Percentiles rank a stretch among this genome's conserved stretches.
Evolutionary conservation across 108 stramenopile genomes (phyloP).

Genomic region (Fragilaria crotonensis): DNA sequence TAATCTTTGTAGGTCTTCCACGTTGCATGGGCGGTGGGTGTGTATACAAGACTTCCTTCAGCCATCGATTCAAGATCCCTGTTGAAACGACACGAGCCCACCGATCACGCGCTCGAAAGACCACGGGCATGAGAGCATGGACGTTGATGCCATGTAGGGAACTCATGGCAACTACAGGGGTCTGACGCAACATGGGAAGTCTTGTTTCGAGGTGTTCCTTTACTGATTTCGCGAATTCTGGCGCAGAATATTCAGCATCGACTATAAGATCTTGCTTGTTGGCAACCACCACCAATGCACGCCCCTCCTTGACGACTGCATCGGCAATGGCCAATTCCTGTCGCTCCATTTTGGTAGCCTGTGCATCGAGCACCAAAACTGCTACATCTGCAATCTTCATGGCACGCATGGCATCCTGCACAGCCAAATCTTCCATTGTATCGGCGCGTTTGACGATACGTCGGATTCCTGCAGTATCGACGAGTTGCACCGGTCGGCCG

Average conservation of each 20-base stretch:
- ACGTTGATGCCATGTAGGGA: constrained; percentile 56
- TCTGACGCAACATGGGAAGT: constrained; percentile 76
- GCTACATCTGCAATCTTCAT: constrained; percentile 89
- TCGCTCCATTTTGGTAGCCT: constrained; percentile 60
- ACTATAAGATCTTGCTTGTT: constrained; percentile 88
- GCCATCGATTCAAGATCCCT: constrained; percentile 76
- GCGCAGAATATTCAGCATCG: constrained; percentile 46
- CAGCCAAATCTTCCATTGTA: constrained; percentile 75
- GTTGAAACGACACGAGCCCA: constrained; percentile 69
- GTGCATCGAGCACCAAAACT: constrained; percentile 82
- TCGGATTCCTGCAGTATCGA: constrained; percentile 86
- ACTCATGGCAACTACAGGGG: constrained; percentile 77
- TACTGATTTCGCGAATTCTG: constrained; percentile 66
- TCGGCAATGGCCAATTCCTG: constrained; percentile 87
- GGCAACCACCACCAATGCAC: constrained; percentile 78
- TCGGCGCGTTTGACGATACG: constrained; percentile 57
- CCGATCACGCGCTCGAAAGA: constrained; percentile 65
- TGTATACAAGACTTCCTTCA: constrained; percentile 58
- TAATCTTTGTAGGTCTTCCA: constrained; percentile 55
- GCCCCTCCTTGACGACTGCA: constrained; percentile 83
- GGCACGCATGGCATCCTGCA: constrained; percentile 78
- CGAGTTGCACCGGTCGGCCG: constrained; percentile 57
- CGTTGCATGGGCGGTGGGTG: constrained; percentile 52
- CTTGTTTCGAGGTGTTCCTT: constrained; percentile 66
- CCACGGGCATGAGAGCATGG: constrained; percentile 64